Percentiles rank a stretch among this genome's conserved stretches.
These are phyloP conservation scores for Botryotinia calthae DNA, from an alignment of 2,329 filamentous ascomycete species.

Conservation along the genomic window DNA sequence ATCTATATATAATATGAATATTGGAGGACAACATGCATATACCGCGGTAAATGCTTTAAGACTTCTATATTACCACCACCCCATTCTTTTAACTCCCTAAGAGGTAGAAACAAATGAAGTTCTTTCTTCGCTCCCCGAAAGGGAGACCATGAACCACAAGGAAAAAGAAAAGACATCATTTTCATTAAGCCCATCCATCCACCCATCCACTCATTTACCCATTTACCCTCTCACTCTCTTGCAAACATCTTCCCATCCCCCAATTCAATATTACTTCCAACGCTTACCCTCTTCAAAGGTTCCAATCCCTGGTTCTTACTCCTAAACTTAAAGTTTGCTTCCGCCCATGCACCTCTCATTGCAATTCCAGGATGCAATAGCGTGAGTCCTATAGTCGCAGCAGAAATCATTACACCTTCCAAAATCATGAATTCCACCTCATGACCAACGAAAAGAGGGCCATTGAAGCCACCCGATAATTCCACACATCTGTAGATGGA, in stretches of 20 bases:
- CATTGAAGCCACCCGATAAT: slow-evolving; percentile 53
- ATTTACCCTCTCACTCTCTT: background rate
- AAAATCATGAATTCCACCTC: slow-evolving; percentile 47
- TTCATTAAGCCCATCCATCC: background rate
- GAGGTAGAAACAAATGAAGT: background rate
- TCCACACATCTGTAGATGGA: slow-evolving; percentile 58
- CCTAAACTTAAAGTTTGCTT: slow-evolving; percentile 26
- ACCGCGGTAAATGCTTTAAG: background rate
- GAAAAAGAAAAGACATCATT: background rate
- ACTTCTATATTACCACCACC: background rate
- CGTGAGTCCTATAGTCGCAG: slow-evolving; percentile 47
- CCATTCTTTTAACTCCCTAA: background rate
- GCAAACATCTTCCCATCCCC: background rate
- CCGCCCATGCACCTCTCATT: slow-evolving; percentile 28
- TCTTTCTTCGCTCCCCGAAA: background rate
- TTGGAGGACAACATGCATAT: background rate
- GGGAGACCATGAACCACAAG: background rate
- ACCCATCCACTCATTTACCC: no score
- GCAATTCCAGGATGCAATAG: slow-evolving; percentile 44
- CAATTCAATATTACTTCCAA: slow-evolving; percentile 4
- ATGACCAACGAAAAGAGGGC: slow-evolving; percentile 49
- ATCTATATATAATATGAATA: background rate
- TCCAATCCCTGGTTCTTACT: slow-evolving; percentile 7
- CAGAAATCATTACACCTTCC: slow-evolving; percentile 48
- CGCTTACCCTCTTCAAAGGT: background rate